These are phyloP conservation scores for Hypholoma fasciculare DNA, from an alignment of 768 basidiomycete species.

Conservation along the genomic window DNA sequence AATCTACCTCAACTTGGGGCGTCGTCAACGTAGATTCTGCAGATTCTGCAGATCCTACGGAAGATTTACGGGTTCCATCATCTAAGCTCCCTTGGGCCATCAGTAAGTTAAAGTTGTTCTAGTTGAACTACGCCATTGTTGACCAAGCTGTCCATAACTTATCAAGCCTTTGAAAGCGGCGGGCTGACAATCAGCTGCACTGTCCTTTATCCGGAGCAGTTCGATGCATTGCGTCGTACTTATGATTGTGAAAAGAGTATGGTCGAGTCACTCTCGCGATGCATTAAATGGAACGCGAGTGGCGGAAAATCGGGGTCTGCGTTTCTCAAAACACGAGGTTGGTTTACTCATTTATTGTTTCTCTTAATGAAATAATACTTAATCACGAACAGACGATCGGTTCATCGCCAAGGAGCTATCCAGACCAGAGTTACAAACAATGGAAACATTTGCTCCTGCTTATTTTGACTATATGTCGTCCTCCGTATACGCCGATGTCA, in stretches of 20 bases:
- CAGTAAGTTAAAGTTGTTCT: conserved; percentile 44
- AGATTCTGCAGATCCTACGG: conserved; percentile 69
- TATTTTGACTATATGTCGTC: conserved; percentile 99
- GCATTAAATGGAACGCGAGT: conserved; percentile 93
- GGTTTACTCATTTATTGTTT: conserved; percentile 12
- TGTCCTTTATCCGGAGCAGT: conserved; percentile 95
- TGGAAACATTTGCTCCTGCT: conserved; percentile 95
- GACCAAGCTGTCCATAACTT: background rate
- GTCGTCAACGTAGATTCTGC: conserved; percentile 80
- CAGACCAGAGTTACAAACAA: conserved; percentile 85
- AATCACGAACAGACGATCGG: conserved; percentile 67
- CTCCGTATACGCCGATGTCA: conserved; percentile 81
- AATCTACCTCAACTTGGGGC: conserved; percentile 90
- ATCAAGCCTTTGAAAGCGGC: conserved; percentile 83
- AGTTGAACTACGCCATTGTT: background rate
- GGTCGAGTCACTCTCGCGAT: conserved; percentile 90
- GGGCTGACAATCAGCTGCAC: conserved; percentile 91
- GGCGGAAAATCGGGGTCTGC: conserved; percentile 98
- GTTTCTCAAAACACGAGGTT: conserved; percentile 93
- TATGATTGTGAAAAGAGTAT: conserved; percentile 95
- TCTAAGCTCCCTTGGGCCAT: conserved; percentile 83
- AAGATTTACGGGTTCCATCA: conserved; percentile 73
- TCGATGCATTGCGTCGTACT: conserved; percentile 87
- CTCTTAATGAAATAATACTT: background rate
- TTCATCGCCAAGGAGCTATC: conserved; percentile 99